Evolutionary conservation across 768 basidiomycete species (phyloP).

Genomic region (Xanthoconium stramineum): DNA sequence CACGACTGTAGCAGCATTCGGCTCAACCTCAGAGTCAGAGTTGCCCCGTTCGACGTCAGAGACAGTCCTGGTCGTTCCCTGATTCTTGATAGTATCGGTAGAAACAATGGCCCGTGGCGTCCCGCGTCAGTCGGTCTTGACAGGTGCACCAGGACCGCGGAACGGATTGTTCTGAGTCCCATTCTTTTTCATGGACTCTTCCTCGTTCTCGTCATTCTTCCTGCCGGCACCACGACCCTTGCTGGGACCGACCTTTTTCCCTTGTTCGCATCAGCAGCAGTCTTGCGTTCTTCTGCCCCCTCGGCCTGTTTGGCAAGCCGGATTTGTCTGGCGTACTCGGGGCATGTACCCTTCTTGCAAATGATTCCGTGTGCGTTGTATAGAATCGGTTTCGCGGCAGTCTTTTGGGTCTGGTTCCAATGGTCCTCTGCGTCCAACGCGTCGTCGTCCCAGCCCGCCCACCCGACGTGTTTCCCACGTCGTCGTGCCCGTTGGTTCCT

Average conservation of each 20-base stretch:
- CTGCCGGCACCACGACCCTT: slow-evolving; percentile 10
- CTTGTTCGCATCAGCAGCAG: slow-evolving; percentile 8
- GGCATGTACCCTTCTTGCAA: slow-evolving; percentile 38
- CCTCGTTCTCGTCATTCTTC: slow-evolving; percentile 6
- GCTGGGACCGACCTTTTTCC: slow-evolving; percentile 19
- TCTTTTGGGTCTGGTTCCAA: slow-evolving; percentile 16
- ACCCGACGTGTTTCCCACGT: slow-evolving; percentile 13
- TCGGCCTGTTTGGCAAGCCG: slow-evolving; percentile 17
- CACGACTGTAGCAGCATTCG: slow-evolving; percentile 1
- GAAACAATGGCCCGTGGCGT: slow-evolving; percentile 27
- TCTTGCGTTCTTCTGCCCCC: slow-evolving; percentile 18
- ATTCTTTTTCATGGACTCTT: neutral
- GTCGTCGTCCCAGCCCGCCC: slow-evolving; percentile 22
- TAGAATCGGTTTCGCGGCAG: slow-evolving; percentile 6
- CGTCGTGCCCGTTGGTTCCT: neutral
- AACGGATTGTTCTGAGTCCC: slow-evolving; percentile 16
- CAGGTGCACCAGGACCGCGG: slow-evolving; percentile 29
- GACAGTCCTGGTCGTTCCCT: slow-evolving; percentile 13
- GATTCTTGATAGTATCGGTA: slow-evolving; percentile 22
- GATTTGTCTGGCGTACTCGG: slow-evolving; percentile 29
- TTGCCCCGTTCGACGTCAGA: slow-evolving; percentile 21
- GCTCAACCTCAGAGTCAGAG: slow-evolving; percentile 12
- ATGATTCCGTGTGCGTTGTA: slow-evolving; percentile 34
- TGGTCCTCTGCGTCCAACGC: slow-evolving; percentile 21
- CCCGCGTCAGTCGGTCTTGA: slow-evolving; percentile 32